Base-by-base conservation (phyloP, 208 protist species). In the Leishmania martiniquensis region DNA sequence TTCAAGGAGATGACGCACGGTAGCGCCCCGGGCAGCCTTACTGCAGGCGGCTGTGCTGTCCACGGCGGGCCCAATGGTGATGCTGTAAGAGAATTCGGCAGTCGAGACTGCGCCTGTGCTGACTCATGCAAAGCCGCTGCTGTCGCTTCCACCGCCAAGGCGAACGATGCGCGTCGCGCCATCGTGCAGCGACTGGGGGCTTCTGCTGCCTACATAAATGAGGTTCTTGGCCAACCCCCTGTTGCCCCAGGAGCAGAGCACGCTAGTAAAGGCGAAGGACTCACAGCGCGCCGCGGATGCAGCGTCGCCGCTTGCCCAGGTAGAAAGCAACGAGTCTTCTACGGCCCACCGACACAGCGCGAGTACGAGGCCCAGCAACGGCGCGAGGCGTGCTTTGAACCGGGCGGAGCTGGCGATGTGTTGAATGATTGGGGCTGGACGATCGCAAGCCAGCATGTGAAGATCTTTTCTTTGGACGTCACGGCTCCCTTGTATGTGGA, bases 391-490 rank as follows among this genome's bases (percentile, higher is more conserved):
- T 71, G 67, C 52, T 80, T 78, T 42, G 55, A 66, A 1, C 42
- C 83, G n/a, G 81, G 72, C 47, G 80, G 82, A 4, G 37, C 76
- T 10, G 85, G 67, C 22, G 84, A 90, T 63, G 81, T 87, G 20
- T 63, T 75, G 17, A 81, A 93, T 65, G 93, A 96, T 83, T 96
- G 93, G 91, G 93, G 93, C 51, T 96, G 93, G 91, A 91, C 88
- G 0, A 87, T 94, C 15, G 44, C 78, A 6, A 93, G 90, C 62
- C 72, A 68, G 45, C 83, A 87, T 62, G 89, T 96, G 44, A 91
- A 90, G 65, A 89, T 96, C 73, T 95, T 96, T 70, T 93, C 91
- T 17, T 75, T 87, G 44, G 88, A 94, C 29, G 85, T 85, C 25
- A 83, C 75, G 10, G 59, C 89, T 45, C 93, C 93, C 17, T 79